Evolutionary conservation across 164 flowering plant genomes (phyloP).

Genomic region (Magnolia sinica): DNA sequence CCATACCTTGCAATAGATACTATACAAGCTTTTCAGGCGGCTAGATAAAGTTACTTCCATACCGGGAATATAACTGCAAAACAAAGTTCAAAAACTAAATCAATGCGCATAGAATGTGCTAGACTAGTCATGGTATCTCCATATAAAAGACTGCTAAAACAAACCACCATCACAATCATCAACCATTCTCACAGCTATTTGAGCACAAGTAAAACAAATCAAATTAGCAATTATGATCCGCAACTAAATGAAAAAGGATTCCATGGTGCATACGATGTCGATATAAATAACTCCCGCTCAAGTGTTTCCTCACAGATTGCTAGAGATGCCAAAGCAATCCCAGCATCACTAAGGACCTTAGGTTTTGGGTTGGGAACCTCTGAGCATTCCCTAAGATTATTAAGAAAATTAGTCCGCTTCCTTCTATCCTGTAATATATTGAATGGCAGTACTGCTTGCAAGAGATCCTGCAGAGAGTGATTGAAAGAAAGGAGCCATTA

Average conservation of each 20-base stretch:
- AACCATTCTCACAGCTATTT: background rate
- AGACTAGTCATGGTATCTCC: too few relatives aligned
- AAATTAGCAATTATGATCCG: background rate
- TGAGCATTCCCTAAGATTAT: constrained; percentile 33
- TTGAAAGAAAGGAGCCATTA: too few relatives aligned
- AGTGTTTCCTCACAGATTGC: constrained; percentile 86
- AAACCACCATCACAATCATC: background rate
- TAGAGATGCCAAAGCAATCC: constrained; percentile 76
- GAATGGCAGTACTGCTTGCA: constrained; percentile 90
- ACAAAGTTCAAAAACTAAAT: constrained; percentile 9
- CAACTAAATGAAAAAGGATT: background rate
- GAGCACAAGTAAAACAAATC: background rate
- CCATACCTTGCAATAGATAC: constrained; percentile 82
- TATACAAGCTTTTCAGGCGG: constrained; percentile 88
- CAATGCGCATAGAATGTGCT: background rate
- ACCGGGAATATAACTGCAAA: constrained; percentile 90
- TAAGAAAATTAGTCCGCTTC: constrained; percentile 52
- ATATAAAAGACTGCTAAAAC: too few relatives aligned
- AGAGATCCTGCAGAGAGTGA: constrained; percentile 57
- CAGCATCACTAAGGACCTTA: constrained; percentile 75
- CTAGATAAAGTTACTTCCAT: constrained; percentile 93
- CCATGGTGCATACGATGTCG: constrained; percentile 62
- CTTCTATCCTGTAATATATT: constrained; percentile 72
- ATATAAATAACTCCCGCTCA: constrained; percentile 74
- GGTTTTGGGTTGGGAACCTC: constrained; percentile 36